A percentile compares a stretch with the other conserved stretches of the same genome.
Evolutionary conservation across 129 eudicot genomes (phyloP).

Genomic region (Erigeron canadensis): DNA sequence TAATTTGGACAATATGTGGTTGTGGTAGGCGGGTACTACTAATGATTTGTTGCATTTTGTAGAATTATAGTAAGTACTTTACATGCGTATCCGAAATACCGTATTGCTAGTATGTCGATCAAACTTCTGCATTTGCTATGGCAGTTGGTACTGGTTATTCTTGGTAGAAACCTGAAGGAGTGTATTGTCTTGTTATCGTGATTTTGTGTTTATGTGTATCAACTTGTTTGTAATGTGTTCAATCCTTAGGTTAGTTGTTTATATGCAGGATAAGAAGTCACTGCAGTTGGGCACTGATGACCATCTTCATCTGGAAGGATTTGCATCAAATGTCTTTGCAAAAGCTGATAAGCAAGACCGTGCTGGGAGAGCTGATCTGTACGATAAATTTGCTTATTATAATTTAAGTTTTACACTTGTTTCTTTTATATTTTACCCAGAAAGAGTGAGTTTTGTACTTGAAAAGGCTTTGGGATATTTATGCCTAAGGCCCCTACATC

Average conservation of each 20-base stretch:
- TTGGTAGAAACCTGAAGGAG: not conserved
- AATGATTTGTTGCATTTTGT: no score
- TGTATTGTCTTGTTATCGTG: not conserved
- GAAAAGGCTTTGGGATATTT: not conserved
- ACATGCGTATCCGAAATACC: not conserved
- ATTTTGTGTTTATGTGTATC: not conserved
- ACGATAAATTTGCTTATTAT: constrained; percentile 28
- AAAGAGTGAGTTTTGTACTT: constrained; percentile 8
- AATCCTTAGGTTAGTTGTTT: constrained; percentile 15
- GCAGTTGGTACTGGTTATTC: not conserved
- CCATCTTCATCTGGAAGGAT: constrained; percentile 79
- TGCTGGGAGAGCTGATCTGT: constrained; percentile 93
- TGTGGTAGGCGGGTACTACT: no score
- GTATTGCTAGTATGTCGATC: not conserved
- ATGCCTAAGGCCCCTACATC: not conserved
- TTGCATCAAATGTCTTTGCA: constrained; percentile 84
- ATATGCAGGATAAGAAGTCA: constrained; percentile 72
- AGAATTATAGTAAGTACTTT: not conserved
- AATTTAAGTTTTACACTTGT: not conserved
- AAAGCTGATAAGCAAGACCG: constrained; percentile 98
- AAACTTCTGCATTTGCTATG: not conserved
- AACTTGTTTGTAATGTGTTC: not conserved
- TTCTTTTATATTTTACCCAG: not conserved
- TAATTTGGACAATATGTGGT: no score
- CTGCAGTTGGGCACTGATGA: constrained; percentile 83